A percentile compares a stretch with the other conserved stretches of the same genome.
Evolutionary conservation across 2,329 filamentous ascomycete genomes (phyloP).

Genomic region (Aspergillus floridensis): DNA sequence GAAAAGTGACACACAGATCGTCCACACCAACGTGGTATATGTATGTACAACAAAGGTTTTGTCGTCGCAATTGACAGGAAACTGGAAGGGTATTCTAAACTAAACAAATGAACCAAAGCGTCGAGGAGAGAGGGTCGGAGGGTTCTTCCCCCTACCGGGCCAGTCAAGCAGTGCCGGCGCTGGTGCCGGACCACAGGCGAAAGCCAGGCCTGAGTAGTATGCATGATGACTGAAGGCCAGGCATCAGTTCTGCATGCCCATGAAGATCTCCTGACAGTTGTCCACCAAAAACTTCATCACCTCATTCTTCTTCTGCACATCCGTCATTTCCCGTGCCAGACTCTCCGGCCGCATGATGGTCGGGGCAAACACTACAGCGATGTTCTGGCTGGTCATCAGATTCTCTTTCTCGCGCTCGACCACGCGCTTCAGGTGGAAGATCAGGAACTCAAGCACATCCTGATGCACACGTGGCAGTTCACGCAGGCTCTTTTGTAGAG

Average conservation of each 20-base stretch:
- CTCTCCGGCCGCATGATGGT: constrained; percentile 93
- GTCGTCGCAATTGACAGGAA: constrained; percentile 12
- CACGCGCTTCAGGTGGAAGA: constrained; percentile 89
- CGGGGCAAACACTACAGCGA: constrained; percentile 95
- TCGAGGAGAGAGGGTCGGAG: not conserved
- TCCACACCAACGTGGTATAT: constrained; percentile 23
- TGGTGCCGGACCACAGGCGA: constrained; percentile 9
- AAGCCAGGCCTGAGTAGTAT: constrained; percentile 4
- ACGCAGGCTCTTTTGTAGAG: constrained; percentile 71
- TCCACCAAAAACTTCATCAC: constrained; percentile 93
- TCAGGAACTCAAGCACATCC: constrained; percentile 87
- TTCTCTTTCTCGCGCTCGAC: constrained; percentile 81
- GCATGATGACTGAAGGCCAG: not conserved
- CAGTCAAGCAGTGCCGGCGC: constrained; percentile 6
- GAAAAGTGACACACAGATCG: not conserved
- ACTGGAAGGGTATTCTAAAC: constrained; percentile 12
- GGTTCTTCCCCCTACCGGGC: not conserved
- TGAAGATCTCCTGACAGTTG: constrained; percentile 79
- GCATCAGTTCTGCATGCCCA: constrained; percentile 35
- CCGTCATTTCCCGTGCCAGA: constrained; percentile 90
- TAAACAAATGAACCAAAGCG: constrained; percentile 4
- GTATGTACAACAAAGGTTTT: constrained; percentile 16
- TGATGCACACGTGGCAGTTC: constrained; percentile 79
- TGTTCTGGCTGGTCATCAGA: constrained; percentile 92
- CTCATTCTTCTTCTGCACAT: constrained; percentile 89